phyloP scores from a whole-genome alignment of 371 early-diverging fungal genomes.

The Mortierella sp. region DNA sequence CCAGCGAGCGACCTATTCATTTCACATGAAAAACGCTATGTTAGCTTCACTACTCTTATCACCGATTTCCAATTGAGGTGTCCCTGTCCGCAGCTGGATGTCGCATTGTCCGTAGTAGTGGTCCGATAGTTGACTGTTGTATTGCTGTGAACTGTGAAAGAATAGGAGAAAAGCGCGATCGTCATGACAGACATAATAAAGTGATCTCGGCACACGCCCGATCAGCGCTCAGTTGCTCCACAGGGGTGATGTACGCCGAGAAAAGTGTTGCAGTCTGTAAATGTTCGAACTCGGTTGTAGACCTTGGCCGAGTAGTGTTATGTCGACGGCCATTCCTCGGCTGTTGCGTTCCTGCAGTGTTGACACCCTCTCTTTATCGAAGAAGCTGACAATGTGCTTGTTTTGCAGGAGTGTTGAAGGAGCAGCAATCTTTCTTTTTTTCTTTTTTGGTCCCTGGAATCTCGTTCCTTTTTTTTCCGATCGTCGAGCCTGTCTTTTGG shows the following conservation, averaged over 20 bases:
- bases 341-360: not conserved
- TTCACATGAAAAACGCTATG: not conserved
- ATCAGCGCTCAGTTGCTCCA: not conserved
- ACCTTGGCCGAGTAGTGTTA: not conserved
- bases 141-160: not conserved
- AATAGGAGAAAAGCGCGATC: not conserved
- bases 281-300: not conserved
- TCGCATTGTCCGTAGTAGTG: not conserved
- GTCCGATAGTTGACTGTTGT: not conserved
- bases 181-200: not conserved
- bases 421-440: not conserved
- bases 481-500: not conserved
- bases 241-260: not conserved
- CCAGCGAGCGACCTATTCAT: conserved; percentile 82
- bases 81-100: not conserved
- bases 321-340: not conserved
- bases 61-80: not conserved
- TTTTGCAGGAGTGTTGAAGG: not conserved
- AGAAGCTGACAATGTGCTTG: not conserved
- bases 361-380: too few species aligned
- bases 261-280: not conserved
- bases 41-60: not conserved
- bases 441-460: conserved; percentile 5
- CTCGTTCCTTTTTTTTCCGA: conserved; percentile 18
- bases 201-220: not conserved